These are phyloP conservation scores for Spizellomyces sp. DNA, from an alignment of 192 early-diverging fungal genomes.

Conservation along the genomic window DNA sequence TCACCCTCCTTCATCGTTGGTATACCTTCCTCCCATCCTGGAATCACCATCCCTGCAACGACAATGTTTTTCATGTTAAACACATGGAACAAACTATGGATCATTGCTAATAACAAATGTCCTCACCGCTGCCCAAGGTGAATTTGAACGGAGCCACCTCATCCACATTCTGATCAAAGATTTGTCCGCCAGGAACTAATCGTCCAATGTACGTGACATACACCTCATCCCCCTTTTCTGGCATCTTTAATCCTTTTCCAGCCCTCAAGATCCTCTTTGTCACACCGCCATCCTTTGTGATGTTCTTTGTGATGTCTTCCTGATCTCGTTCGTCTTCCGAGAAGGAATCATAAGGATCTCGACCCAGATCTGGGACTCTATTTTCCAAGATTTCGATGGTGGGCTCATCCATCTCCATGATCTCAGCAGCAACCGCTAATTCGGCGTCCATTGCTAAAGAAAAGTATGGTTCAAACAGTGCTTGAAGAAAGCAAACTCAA, in stretches of 20 bases:
- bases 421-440: too few species aligned
- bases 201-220: slow-evolving; percentile 36
- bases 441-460: too few species aligned
- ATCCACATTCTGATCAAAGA: slow-evolving; percentile 32
- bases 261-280: slow-evolving; percentile 4
- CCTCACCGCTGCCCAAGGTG: slow-evolving; percentile 46
- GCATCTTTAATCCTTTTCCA: slow-evolving; percentile 17
- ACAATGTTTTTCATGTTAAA: slow-evolving; percentile 33
- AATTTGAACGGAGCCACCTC: slow-evolving; percentile 62
- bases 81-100: slow-evolving; percentile 30
- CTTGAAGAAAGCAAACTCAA: too few species aligned
- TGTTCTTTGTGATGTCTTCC: not conserved
- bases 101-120: too few species aligned
- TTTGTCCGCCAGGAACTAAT: slow-evolving; percentile 29
- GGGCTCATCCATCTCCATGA: too few species aligned
- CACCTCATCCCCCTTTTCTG: slow-evolving; percentile 26
- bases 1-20: slow-evolving; percentile 64
- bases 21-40: slow-evolving; percentile 70
- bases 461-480: too few species aligned
- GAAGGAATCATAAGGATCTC: too few species aligned
- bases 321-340: not conserved
- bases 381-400: too few species aligned
- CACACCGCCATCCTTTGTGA: not conserved
- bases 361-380: too few species aligned
- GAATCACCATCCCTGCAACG: slow-evolving; percentile 50